Percentiles rank a stretch among this genome's conserved stretches.
phyloP scores from a whole-genome alignment of 1,284 basidiomycete species.

The Leccinum griseonigrum region DNA sequence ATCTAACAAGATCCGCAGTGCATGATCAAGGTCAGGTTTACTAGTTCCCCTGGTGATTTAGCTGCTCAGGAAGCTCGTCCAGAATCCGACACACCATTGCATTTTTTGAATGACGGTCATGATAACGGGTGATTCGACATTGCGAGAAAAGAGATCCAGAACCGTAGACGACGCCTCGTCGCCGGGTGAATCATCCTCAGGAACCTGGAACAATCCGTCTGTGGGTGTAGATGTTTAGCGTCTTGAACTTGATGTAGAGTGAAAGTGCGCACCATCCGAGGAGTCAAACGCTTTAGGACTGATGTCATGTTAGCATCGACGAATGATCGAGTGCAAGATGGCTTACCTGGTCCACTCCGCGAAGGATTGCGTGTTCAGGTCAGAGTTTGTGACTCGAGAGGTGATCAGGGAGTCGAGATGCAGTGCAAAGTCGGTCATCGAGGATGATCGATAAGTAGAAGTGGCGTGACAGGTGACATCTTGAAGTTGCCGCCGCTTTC shows the following conservation, averaged over 20 bases:
- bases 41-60: conserved; percentile 16
- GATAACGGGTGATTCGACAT: background rate
- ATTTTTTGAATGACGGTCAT: conserved; percentile 15
- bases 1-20: conserved; percentile 17
- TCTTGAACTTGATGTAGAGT: background rate
- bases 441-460: background rate
- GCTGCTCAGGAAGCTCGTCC: background rate
- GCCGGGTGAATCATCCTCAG: conserved; percentile 13
- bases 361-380: conserved; percentile 17
- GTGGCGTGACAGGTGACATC: too few species aligned
- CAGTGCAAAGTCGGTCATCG: conserved; percentile 24
- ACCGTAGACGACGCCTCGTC: conserved; percentile 28
- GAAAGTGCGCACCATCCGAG: conserved; percentile 17
- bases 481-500: background rate
- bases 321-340: conserved; percentile 3
- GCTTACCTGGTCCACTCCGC: conserved; percentile 28
- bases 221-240: conserved; percentile 7
- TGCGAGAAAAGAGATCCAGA: conserved; percentile 25
- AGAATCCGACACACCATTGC: conserved; percentile 17
- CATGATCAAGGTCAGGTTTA: conserved; percentile 7
- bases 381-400: conserved; percentile 10
- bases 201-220: conserved; percentile 16
- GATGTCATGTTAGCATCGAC: conserved; percentile 16
- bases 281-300: conserved; percentile 18
- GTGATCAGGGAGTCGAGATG: conserved; percentile 25